These are phyloP conservation scores for Pleurotus djamor DNA, from an alignment of 768 basidiomycete species.

Conservation along the genomic window DNA sequence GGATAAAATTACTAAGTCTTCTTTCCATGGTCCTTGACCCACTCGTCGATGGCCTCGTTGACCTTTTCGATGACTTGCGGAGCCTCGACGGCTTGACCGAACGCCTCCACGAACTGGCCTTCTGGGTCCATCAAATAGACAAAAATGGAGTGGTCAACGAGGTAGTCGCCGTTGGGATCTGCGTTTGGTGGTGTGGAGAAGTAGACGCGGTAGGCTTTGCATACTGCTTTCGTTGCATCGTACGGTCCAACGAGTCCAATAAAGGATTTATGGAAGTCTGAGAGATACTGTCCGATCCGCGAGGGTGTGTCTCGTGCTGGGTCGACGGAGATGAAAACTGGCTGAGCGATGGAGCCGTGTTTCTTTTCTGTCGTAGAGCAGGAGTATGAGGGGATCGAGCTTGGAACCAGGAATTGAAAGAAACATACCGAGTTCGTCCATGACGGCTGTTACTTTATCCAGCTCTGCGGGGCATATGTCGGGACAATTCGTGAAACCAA, in stretches of 20 bases:
- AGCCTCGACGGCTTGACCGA: constrained; percentile 77
- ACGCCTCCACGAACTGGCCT: constrained; percentile 94
- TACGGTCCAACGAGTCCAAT: constrained; percentile 88
- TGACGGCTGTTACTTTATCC: constrained; percentile 85
- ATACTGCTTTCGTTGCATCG: constrained; percentile 77
- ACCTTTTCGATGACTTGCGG: constrained; percentile 69
- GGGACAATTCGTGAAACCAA: constrained; percentile 99
- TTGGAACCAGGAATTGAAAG: background rate
- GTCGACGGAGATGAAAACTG: constrained; percentile 95
- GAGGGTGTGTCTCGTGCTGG: constrained; percentile 81
- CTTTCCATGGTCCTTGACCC: constrained; percentile 37
- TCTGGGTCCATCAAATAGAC: constrained; percentile 98
- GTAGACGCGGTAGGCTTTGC: constrained; percentile 97
- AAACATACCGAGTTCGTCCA: constrained; percentile 68
- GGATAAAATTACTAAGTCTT: constrained; percentile 19
- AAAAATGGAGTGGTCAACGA: constrained; percentile 96
- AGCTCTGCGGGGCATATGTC: constrained; percentile 99
- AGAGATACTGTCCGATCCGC: constrained; percentile 60
- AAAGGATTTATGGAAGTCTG: constrained; percentile 91
- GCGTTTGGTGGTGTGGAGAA: constrained; percentile 94
- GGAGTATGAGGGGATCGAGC: background rate
- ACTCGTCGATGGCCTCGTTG: constrained; percentile 42
- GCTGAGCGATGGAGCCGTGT: constrained; percentile 72
- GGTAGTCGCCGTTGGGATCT: constrained; percentile 88
- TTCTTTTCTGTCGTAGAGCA: constrained; percentile 52